Evolutionary conservation across 108 stramenopile genomes (phyloP).

Genomic region (Aureococcus anophagefferens): DNA sequence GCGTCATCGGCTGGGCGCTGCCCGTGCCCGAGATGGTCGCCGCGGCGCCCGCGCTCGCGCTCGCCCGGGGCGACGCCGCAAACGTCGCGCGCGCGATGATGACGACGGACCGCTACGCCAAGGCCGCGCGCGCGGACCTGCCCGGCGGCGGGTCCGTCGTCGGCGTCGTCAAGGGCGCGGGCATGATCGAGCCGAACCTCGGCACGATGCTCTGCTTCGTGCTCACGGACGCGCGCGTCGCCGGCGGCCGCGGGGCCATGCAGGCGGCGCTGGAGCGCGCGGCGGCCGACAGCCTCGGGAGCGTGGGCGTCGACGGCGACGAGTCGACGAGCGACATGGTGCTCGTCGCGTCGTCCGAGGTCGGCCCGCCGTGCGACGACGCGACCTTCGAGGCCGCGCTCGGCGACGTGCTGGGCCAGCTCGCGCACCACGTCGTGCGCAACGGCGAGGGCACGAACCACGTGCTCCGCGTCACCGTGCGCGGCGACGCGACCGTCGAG

Average conservation of each 20-base stretch:
- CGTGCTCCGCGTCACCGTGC: constrained; percentile 76
- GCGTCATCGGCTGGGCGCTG: constrained; percentile 95
- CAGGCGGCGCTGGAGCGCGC: constrained; percentile 56
- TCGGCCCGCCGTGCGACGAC: constrained; percentile 32
- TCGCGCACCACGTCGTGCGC: constrained; percentile 87
- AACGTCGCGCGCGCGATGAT: constrained; percentile 32
- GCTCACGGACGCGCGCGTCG: constrained; percentile 75
- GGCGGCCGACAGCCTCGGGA: constrained; percentile 76
- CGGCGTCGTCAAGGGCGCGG: constrained; percentile 83
- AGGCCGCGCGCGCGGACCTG: constrained; percentile 18
- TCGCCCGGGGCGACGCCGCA: not conserved
- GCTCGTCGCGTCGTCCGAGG: constrained; percentile 65
- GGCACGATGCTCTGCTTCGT: constrained; percentile 92
- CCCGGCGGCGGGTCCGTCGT: constrained; percentile 20
- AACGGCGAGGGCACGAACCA: constrained; percentile 98
- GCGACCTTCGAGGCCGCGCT: constrained; percentile 62
- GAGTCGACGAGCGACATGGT: constrained; percentile 89
- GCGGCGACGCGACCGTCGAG: constrained; percentile 68
- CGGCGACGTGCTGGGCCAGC: constrained; percentile 55
- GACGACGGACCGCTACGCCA: constrained; percentile 53
- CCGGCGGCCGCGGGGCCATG: constrained; percentile 44
- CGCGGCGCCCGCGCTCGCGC: not conserved
- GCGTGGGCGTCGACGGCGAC: constrained; percentile 88
- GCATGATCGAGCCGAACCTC: constrained; percentile 98
- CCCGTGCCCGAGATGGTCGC: constrained; percentile 39